Evolutionary conservation across 352 stramenopile genomes (phyloP), one percentile per base, ranked within the genome.

Genomic region (Aphanomyces invadans): DNA sequence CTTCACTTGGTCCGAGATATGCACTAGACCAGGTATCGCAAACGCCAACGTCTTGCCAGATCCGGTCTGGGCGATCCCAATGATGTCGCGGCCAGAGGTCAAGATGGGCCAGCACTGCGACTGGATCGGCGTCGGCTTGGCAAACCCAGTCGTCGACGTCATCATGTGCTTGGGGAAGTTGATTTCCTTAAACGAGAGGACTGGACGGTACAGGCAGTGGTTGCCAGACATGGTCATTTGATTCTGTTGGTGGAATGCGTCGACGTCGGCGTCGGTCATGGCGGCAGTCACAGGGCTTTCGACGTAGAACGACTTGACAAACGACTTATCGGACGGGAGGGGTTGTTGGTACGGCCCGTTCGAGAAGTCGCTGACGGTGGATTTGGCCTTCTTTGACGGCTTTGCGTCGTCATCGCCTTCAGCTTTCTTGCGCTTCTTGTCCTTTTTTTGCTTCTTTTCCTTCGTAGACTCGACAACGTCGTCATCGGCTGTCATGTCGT

Each of bases 41-140:
- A 99, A 99, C n/a, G 91, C 95, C 19, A 98, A 78, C 38, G 95
- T 99, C 77, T 99, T 99, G 29, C 96, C 96, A 19, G 85, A 97
- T 39, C 95, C 95, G 3, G 89, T 97, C 76, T 97, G 88, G n/a
- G 90, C 87, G 64, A 97, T 95, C 64, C 87, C 89, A 55, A 97
- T 92, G 60, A 96, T 90, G 68, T 97, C 89, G 25, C 86, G 80
- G 36, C 84, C 86, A 2, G 81, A 90, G 23, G 81, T 77, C 19
- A 96, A 75, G 62, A 96, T 92, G 4, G 89, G 89, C 96, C 96
- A 99, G 71, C 95, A 98, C 73, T 98, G 90, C 39, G 91, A 95
- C 80, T 99, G 96, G 77, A 99, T 99, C n/a, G 95, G 95, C 65
- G 91, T 98, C 33, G 96, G 96, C 74, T 81, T 88, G 55, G 76